Percentiles rank a stretch among this genome's conserved stretches.
These are phyloP conservation scores for Xerocomus nothofagi DNA, from an alignment of 1,284 basidiomycete species.

Conservation along the genomic window DNA sequence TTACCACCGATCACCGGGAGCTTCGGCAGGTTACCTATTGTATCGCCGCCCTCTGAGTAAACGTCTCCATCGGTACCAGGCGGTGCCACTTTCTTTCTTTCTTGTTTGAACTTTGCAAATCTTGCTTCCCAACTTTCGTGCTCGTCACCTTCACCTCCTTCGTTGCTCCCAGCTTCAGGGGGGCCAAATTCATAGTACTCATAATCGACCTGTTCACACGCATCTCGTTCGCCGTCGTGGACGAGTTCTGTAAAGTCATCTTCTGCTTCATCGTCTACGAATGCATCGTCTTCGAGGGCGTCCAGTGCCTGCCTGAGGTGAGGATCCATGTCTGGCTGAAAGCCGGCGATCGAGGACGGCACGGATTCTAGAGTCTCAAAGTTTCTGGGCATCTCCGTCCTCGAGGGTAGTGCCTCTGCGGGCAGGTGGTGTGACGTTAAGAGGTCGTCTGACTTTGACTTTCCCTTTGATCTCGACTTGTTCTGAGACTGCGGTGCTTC, in stretches of 20 bases:
- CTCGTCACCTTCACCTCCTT: constrained; percentile 30
- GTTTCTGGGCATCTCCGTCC: constrained; percentile 69
- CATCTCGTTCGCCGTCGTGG: constrained; percentile 65
- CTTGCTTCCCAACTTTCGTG: constrained; percentile 67
- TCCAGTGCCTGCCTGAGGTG: constrained; percentile 92
- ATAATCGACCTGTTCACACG: constrained; percentile 57
- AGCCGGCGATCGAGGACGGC: constrained; percentile 82
- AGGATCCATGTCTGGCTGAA: constrained; percentile 97
- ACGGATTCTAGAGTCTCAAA: constrained; percentile 76
- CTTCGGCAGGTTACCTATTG: constrained; percentile 67
- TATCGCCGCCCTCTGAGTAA: constrained; percentile 79
- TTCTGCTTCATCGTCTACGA: constrained; percentile 73
- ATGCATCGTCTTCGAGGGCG: constrained; percentile 95
- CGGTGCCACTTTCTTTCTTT: constrained; percentile 39
- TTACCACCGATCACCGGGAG: constrained; percentile 79
- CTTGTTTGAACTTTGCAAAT: constrained; percentile 77
- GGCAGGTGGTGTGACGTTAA: constrained; percentile 58
- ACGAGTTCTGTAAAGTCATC: constrained; percentile 77
- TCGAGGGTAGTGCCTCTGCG: constrained; percentile 70
- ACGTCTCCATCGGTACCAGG: constrained; percentile 50
- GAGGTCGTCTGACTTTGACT: constrained; percentile 26
- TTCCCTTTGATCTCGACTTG: constrained; percentile 39
- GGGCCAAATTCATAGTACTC: constrained; percentile 71
- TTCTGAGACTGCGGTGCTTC: constrained; percentile 58
- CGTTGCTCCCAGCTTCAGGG: constrained; percentile 21